Conservation (phyloP, 345 rosid genomes). For the Populus deltoides region DNA sequence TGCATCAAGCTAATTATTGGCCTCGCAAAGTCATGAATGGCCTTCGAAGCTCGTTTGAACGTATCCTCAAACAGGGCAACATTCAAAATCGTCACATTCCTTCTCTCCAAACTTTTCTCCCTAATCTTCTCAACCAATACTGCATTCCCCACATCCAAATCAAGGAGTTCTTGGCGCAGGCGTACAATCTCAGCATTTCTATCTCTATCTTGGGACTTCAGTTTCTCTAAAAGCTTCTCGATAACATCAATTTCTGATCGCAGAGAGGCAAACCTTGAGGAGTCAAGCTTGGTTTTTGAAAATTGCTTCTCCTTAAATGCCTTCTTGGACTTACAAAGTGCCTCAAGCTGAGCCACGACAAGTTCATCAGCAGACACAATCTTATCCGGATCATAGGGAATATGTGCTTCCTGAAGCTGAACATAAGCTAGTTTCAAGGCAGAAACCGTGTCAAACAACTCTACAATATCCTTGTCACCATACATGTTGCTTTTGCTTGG, state of each 20-base stretch:
- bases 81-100: constrained; percentile 18
- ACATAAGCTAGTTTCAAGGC: constrained; percentile 47
- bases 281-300: constrained; percentile 19
- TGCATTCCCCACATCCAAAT: constrained; percentile 29
- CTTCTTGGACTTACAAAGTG: constrained; percentile 38
- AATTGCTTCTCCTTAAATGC: constrained; percentile 29
- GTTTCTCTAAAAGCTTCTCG: constrained; percentile 37
- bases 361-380: constrained; percentile 53
- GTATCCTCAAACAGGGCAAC: constrained; percentile 34
- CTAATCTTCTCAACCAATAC: constrained; percentile 34
- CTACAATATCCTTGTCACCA: constrained; percentile 27
- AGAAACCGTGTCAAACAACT: constrained; percentile 51
- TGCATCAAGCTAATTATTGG: constrained; percentile 63
- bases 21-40: constrained; percentile 60
- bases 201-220: constrained; percentile 35
- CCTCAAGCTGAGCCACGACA: constrained; percentile 47
- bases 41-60: constrained; percentile 41
- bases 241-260: constrained; percentile 34
- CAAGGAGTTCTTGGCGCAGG: constrained; percentile 32
- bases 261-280: constrained; percentile 28
- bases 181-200: constrained; percentile 38
- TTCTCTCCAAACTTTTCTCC: constrained; percentile 23
- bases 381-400: constrained; percentile 54
- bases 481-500: constrained; percentile 19
- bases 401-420: constrained; percentile 57